Conservation (phyloP, 306 rosid genomes). For the Acmispon strigosus region DNA sequence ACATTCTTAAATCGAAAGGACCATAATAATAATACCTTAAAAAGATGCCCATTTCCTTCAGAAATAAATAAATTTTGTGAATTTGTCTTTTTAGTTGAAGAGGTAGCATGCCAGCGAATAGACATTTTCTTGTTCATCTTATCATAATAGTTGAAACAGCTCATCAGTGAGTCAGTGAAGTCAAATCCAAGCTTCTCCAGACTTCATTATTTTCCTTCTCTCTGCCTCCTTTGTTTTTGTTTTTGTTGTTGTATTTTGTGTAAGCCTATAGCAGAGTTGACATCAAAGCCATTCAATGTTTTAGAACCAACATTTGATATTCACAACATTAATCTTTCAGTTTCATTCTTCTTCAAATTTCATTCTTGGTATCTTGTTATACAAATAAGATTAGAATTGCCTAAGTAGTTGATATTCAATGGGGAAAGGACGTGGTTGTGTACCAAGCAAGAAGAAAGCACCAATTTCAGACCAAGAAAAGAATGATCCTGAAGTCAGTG, state of each 20-base stretch:
- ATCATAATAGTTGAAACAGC: conserved; percentile 18
- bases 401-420: not conserved
- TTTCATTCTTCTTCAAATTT: not conserved
- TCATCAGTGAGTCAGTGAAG: conserved; percentile 20
- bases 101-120: conserved; percentile 21
- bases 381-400: conserved; percentile 3
- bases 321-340: not conserved
- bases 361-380: conserved; percentile 4
- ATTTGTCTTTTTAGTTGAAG: not conserved
- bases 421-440: conserved; percentile 79
- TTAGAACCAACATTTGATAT: conserved; percentile 5
- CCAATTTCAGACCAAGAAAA: conserved; percentile 29
- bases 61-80: not conserved
- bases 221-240: not conserved
- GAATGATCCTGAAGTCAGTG: conserved; percentile 14
- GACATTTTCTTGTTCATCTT: conserved; percentile 4
- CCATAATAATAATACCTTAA: not conserved
- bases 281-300: not conserved
- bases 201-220: conserved; percentile 10
- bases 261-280: not conserved
- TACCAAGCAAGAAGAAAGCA: conserved; percentile 56
- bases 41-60: not conserved
- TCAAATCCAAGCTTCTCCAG: conserved; percentile 21
- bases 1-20: not conserved
- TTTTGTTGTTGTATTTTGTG: not conserved